Conservation (phyloP, 1,284 basidiomycete species). For the Lentinula novae-zelandiae region DNA sequence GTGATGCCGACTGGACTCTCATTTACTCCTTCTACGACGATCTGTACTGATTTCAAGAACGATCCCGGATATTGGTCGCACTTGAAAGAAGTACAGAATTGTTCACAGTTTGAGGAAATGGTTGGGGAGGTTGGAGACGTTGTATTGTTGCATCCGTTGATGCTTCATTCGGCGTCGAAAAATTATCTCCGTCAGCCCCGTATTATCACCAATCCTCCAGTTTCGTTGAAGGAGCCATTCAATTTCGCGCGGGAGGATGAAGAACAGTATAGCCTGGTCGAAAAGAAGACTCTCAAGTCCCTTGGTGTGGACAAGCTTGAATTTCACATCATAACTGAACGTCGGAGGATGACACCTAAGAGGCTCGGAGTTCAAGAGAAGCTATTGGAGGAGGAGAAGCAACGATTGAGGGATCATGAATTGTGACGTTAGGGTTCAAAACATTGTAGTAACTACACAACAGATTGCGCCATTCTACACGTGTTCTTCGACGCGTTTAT, state of each 20-base stretch:
- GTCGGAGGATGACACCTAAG: slow-evolving; percentile 36
- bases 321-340: slow-evolving; percentile 37
- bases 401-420: slow-evolving; percentile 3
- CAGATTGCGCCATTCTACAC: neutral
- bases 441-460: neutral
- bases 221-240: slow-evolving; percentile 50
- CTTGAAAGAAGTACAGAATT: slow-evolving; percentile 36
- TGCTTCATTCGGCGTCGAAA: slow-evolving; percentile 61
- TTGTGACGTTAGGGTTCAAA: neutral
- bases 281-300: slow-evolving; percentile 49
- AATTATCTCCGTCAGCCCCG: slow-evolving; percentile 51
- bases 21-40: slow-evolving; percentile 43
- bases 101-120: slow-evolving; percentile 50
- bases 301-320: slow-evolving; percentile 43
- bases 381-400: slow-evolving; percentile 34
- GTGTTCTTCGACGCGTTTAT: neutral
- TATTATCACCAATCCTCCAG: slow-evolving; percentile 62
- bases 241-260: slow-evolving; percentile 42
- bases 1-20: slow-evolving; percentile 42
- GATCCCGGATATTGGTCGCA: slow-evolving; percentile 44
- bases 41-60: slow-evolving; percentile 28
- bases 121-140: slow-evolving; percentile 58
- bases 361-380: slow-evolving; percentile 33
- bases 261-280: slow-evolving; percentile 48
- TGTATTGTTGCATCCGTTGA: slow-evolving; percentile 58